Evolutionary conservation across 495 filamentous ascomycete genomes (phyloP).

Genomic region (Hyaloscypha bicolor): DNA sequence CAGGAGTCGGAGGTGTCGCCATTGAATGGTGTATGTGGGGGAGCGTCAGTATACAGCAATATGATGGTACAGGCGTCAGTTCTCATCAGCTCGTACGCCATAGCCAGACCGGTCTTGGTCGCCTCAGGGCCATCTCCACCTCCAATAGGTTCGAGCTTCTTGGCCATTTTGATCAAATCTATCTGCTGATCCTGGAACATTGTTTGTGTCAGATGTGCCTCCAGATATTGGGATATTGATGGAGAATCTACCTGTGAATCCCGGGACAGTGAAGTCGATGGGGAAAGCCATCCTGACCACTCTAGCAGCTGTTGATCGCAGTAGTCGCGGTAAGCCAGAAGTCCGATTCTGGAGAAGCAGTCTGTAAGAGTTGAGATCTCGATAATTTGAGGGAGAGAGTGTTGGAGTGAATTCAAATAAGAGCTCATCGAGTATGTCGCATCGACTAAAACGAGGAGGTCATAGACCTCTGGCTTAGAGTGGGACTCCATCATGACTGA

Average conservation of each 20-base stretch:
- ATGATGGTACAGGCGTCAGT: slow-evolving; percentile 46
- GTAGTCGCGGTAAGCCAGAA: slow-evolving; percentile 51
- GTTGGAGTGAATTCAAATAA: slow-evolving; percentile 42
- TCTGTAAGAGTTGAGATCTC: slow-evolving; percentile 45
- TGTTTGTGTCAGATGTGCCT: too few relatives aligned
- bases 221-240: too few relatives aligned
- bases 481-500: not conserved
- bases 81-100: slow-evolving; percentile 47
- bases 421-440: slow-evolving; percentile 46
- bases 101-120: slow-evolving; percentile 46
- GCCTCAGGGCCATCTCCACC: slow-evolving; percentile 48
- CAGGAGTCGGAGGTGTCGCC: slow-evolving; percentile 7
- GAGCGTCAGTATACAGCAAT: slow-evolving; percentile 50
- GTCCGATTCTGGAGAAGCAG: slow-evolving; percentile 46
- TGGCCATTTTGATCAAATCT: slow-evolving; percentile 16
- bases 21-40: slow-evolving; percentile 40
- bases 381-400: slow-evolving; percentile 47
- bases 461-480: slow-evolving; percentile 26
- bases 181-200: not conserved
- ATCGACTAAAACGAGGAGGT: slow-evolving; percentile 45
- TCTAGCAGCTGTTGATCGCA: slow-evolving; percentile 34
- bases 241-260: too few relatives aligned
- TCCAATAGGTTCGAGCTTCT: slow-evolving; percentile 12
- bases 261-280: not conserved
- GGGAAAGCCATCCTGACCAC: slow-evolving; percentile 45